A percentile compares a stretch with the other conserved stretches of the same genome.
Evolutionary conservation across 148 eudicot genomes (phyloP).

Genomic region (Selenicereus undatus): DNA sequence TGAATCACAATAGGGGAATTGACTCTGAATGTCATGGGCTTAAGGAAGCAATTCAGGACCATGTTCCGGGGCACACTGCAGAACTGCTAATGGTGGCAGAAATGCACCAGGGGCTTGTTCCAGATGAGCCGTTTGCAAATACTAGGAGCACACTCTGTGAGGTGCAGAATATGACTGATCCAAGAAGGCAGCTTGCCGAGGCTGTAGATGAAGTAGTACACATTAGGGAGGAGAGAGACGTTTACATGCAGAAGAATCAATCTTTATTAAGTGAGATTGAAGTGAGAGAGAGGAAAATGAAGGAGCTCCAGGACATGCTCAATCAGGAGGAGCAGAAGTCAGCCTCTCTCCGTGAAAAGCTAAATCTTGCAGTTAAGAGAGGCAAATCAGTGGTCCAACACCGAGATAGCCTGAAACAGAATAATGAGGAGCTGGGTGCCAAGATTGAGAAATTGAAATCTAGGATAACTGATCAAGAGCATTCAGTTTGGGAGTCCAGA

Average conservation of each 20-base stretch:
- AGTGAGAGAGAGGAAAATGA: slow-evolving; percentile 31
- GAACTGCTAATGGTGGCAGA: slow-evolving; percentile 13
- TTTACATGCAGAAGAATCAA: slow-evolving; percentile 41
- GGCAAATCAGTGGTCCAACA: slow-evolving; percentile 92
- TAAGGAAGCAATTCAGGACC: slow-evolving; percentile 9
- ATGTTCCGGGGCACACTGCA: slow-evolving; percentile 14
- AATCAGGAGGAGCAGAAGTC: slow-evolving; percentile 93
- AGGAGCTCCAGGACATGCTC: slow-evolving; percentile 57
- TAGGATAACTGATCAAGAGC: slow-evolving; percentile 43
- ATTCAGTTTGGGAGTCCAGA: slow-evolving; percentile 43
- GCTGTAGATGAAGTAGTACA: slow-evolving; percentile 42
- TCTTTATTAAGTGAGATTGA: slow-evolving; percentile 52
- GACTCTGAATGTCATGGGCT: slow-evolving; percentile 20
- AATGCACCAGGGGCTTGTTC: slow-evolving; percentile 22
- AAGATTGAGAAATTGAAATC: slow-evolving; percentile 63
- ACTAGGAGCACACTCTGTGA: slow-evolving; percentile 28
- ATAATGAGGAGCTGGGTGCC: slow-evolving; percentile 49
- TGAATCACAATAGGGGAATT: slow-evolving; percentile 33
- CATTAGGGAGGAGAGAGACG: slow-evolving; percentile 61
- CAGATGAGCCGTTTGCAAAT: slow-evolving; percentile 25
- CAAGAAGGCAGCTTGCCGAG: slow-evolving; percentile 54
- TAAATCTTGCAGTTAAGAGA: slow-evolving; percentile 89
- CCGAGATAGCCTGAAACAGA: slow-evolving; percentile 82
- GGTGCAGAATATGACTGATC: slow-evolving; percentile 34
- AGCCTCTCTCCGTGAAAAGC: slow-evolving; percentile 76